phyloP scores from a whole-genome alignment of 257 asterid genomes.

The Echium plantagineum region DNA sequence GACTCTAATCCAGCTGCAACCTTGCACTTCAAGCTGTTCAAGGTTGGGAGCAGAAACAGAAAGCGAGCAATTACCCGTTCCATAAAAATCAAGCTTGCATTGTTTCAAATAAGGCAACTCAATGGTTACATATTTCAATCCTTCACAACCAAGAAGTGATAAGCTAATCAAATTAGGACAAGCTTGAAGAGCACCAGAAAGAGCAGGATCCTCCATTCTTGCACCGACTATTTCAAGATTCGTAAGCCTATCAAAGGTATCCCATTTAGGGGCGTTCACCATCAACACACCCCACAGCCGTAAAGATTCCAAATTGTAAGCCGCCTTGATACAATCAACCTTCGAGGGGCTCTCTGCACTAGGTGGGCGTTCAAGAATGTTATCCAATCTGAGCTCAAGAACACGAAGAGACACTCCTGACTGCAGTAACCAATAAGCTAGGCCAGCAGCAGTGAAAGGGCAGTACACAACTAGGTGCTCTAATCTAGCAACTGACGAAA shows the following conservation, averaged over 20 bases:
- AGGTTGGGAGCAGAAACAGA: constrained; percentile 41
- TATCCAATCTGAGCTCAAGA: constrained; percentile 84
- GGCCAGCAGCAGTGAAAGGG: constrained; percentile 59
- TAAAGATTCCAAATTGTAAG: constrained; percentile 66
- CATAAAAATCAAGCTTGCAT: constrained; percentile 78
- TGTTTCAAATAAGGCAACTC: constrained; percentile 51
- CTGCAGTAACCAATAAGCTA: constrained; percentile 53
- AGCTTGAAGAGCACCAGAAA: constrained; percentile 45
- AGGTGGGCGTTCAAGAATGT: constrained; percentile 37
- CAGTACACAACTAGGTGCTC: constrained; percentile 84
- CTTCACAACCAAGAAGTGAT: constrained; percentile 87
- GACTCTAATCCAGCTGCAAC: constrained; percentile 73
- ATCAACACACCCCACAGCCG: constrained; percentile 89
- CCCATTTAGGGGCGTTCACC: constrained; percentile 71
- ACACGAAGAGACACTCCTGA: constrained; percentile 43
- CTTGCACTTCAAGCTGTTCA: constrained; percentile 75
- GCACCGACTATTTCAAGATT: constrained; percentile 95
- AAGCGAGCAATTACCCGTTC: constrained; percentile 60
- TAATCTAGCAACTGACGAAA: constrained; percentile 37
- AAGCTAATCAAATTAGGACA: constrained; percentile 66
- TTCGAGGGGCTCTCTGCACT: constrained; percentile 42
- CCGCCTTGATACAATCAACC: constrained; percentile 62
- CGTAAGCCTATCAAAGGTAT: constrained; percentile 47
- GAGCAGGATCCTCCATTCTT: constrained; percentile 55
- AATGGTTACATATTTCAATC: constrained; percentile 28